phyloP scores from a whole-genome alignment of 306 rosid genomes.

The Macrotyloma uniflorum region DNA sequence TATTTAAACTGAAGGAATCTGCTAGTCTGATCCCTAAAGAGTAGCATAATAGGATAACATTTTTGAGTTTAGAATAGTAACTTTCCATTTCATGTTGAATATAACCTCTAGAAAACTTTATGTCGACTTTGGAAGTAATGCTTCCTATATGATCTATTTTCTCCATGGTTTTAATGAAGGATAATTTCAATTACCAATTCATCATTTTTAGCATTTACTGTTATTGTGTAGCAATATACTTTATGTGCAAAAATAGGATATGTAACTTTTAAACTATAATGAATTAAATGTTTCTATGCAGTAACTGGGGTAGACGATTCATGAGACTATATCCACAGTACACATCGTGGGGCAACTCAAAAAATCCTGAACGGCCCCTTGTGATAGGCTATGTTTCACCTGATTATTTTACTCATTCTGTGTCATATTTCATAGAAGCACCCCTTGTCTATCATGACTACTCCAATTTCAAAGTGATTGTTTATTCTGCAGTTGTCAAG shows the following conservation, averaged over 20 bases:
- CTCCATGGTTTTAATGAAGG: neutral
- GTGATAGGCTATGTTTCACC: constrained; percentile 97
- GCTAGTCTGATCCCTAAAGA: neutral
- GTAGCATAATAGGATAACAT: neutral
- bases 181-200: constrained; percentile 19
- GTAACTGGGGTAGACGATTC: constrained; percentile 98
- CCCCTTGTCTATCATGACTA: constrained; percentile 85
- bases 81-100: neutral
- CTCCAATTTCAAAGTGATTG: constrained; percentile 75
- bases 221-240: neutral
- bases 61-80: neutral
- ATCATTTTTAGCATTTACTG: neutral
- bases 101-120: neutral
- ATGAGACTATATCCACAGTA: constrained; percentile 76
- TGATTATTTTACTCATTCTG: constrained; percentile 97
- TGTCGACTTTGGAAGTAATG: neutral
- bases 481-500: constrained; percentile 99
- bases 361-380: constrained; percentile 90
- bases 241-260: constrained; percentile 2
- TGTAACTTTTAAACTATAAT: constrained; percentile 26
- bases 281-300: constrained; percentile 45
- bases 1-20: neutral
- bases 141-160: neutral
- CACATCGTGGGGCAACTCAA: constrained; percentile 83
- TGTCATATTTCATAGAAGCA: constrained; percentile 93